Evolutionary conservation across 805 yeast species (phyloP).

Genomic region (Sugiyamaella qingdaonensis): DNA sequence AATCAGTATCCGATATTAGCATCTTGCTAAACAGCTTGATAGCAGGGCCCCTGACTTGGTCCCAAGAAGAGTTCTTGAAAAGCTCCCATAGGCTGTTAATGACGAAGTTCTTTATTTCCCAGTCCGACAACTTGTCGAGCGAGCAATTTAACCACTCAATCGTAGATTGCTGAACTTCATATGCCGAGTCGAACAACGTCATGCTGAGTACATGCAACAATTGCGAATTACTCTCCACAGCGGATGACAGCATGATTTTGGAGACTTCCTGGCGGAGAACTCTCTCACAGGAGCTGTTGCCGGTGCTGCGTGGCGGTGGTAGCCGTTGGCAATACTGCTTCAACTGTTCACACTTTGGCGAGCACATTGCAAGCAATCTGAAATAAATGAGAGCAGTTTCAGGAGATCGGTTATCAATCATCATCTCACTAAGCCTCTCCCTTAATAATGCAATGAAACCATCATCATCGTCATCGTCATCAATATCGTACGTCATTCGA

Average conservation of each 20-base stretch:
- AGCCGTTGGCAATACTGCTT: not conserved
- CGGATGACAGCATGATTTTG: not conserved
- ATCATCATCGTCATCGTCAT: not conserved
- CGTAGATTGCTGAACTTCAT: constrained; percentile 23
- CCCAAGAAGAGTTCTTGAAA: constrained; percentile 21
- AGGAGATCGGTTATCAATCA: constrained; percentile 20
- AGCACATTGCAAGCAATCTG: constrained; percentile 9
- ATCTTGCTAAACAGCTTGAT: constrained; percentile 19
- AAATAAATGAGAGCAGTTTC: constrained; percentile 22
- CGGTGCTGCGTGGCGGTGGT: constrained; percentile 2
- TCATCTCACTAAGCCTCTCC: constrained; percentile 10
- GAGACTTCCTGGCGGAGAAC: constrained; percentile 19
- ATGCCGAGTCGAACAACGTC: constrained; percentile 18
- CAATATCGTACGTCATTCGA: not conserved
- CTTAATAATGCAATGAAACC: constrained; percentile 6
- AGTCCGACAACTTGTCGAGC: not conserved
- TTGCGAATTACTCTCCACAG: not conserved
- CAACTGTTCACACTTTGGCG: constrained; percentile 5
- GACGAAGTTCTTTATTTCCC: not conserved
- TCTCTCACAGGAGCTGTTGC: constrained; percentile 15
- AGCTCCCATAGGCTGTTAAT: constrained; percentile 19
- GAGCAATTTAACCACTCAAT: constrained; percentile 12
- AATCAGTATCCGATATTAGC: not conserved
- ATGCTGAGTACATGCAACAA: not conserved
- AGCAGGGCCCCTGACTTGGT: constrained; percentile 27